Base-by-base conservation (phyloP, 2,329 filamentous ascomycete species). In the Arthroderma sp. region DNA sequence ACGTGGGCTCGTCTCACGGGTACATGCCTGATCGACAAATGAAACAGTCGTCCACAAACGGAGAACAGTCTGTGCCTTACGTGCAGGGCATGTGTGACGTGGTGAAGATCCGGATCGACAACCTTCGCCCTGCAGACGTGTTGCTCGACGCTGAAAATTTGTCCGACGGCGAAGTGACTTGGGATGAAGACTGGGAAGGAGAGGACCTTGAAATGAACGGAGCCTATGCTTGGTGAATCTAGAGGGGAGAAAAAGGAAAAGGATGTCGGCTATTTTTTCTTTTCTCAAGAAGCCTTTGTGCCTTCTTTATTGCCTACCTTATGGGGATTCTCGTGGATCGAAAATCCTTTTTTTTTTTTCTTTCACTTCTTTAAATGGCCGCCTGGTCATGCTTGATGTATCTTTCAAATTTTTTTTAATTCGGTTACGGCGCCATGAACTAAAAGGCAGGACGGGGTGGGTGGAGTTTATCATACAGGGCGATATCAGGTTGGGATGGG, bases 121-220 rank as follows among this genome's bases (percentile, higher is more conserved):
- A 80, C 52, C 70, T 74, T 51, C 70, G 77, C 5, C 77, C 77
- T 1, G 68, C 70, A 3, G 75, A 80, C 47, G 68, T 70, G 37
- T 71, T 77, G 38, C 76, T 70, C 53, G 72, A 69, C 28, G 77
- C 79, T 50, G 66, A 64, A 29, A 74, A 81, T 51, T 80, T 81
- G 50, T 64, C 78, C 1, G 76, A 80, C 51, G 70, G 69, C 22
- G 77, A 80, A 54, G 59, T 64, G 1, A 78, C 74, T 54, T 75
- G 71, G 3, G 77, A 81, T 53, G 76, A 77, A 47, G 77, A 80
- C 49, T 81, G 77, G 76, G 68, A 70, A 45, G 74, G 72, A 6
- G 64, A 68, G 36, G 68, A 71, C 30, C 61, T 65, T 37, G 64
- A 64, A 7, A 57, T 46, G 3, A 53, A 52, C 15, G 53, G 50